Percentiles rank a stretch among this genome's conserved stretches.
Evolutionary conservation across 2,329 filamentous ascomycete genomes (phyloP).

Genomic region (Trichoderma sp.): DNA sequence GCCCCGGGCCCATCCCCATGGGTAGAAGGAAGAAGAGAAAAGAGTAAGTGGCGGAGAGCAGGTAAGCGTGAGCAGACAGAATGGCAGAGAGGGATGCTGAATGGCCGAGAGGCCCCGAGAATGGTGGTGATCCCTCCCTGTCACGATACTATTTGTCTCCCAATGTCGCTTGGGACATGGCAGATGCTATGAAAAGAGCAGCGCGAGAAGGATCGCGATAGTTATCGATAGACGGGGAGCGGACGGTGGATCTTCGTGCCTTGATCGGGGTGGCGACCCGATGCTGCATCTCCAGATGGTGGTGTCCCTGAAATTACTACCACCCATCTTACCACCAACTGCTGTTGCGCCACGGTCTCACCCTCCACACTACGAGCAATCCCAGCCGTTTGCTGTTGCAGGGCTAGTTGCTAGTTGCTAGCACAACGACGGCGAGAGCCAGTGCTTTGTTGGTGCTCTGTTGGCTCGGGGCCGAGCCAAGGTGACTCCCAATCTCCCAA

Average conservation of each 20-base stretch:
- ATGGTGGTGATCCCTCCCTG: not conserved
- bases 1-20: not conserved
- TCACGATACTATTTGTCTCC: not conserved
- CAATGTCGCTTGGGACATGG: not conserved
- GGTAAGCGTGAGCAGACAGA: not conserved
- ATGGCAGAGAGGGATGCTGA: constrained; percentile 1
- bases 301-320: constrained; percentile 18
- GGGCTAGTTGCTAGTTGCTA: not conserved
- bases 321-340: constrained; percentile 6
- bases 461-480: not conserved
- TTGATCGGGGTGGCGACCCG: constrained; percentile 6
- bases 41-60: not conserved
- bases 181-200: not conserved
- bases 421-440: not conserved
- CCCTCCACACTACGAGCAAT: not conserved
- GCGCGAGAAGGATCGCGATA: not conserved
- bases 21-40: not conserved
- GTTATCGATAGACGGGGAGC: not conserved
- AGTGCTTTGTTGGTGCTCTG: not conserved
- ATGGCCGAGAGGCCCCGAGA: constrained; percentile 14
- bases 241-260: not conserved
- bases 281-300: constrained; percentile 7
- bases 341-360: not conserved
- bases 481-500: not conserved
- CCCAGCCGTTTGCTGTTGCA: not conserved